These are phyloP conservation scores for Calonectria crousiana DNA, from an alignment of 2,329 filamentous ascomycete genomes.

Conservation along the genomic window DNA sequence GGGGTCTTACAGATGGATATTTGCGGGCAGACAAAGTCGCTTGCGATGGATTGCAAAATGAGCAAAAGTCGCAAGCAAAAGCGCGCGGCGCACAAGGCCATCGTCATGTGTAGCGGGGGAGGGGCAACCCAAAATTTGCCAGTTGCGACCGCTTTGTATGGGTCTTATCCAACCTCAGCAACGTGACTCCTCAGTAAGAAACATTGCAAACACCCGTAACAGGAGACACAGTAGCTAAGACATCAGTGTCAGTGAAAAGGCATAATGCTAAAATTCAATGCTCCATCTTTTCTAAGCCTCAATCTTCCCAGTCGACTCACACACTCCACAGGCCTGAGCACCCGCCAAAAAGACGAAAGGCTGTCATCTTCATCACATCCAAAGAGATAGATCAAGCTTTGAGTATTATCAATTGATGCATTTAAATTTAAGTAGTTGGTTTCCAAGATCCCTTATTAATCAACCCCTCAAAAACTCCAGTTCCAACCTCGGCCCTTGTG, in stretches of 20 bases:
- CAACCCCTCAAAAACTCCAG: constrained; percentile 7
- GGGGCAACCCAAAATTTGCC: constrained; percentile 22
- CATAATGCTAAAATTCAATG: not conserved
- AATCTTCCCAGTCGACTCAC: no score
- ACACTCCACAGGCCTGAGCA: not conserved
- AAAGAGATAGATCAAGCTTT: not conserved
- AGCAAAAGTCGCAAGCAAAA: not conserved
- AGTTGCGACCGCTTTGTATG: constrained; percentile 15
- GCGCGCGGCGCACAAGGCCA: not conserved
- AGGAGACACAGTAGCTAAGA: not conserved
- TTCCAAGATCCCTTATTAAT: not conserved
- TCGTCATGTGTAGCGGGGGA: constrained; percentile 16
- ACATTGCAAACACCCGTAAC: not conserved
- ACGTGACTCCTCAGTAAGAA: not conserved
- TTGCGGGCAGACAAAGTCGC: not conserved
- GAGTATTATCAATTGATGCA: constrained; percentile 8
- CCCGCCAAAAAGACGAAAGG: not conserved
- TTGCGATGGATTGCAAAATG: not conserved
- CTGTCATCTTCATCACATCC: not conserved
- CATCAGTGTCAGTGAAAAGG: not conserved
- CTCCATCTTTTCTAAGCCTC: not conserved
- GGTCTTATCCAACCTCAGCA: not conserved
- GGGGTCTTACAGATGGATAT: not conserved
- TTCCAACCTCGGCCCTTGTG: not conserved
- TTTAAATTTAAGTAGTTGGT: not conserved